Base-by-base conservation (phyloP, 441 rosid species). In the Jatropha multifida region DNA sequence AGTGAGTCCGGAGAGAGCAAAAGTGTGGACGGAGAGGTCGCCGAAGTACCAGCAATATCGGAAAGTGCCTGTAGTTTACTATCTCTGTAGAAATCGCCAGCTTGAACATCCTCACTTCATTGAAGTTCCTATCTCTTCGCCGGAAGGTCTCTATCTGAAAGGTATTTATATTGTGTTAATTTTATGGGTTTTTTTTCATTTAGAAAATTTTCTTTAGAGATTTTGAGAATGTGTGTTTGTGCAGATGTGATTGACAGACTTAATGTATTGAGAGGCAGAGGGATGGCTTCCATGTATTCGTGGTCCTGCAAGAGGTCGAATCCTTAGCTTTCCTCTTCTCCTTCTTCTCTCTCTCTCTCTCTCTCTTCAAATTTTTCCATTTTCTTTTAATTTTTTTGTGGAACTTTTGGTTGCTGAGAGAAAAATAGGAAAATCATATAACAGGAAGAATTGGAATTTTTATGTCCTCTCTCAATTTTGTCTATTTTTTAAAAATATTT, bases 91-190 rank as follows among this genome's bases (percentile, higher is more conserved):
- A 76, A 96, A 94, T 74, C 93, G 94, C 58, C 97, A 90, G 85
- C 98, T 96, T 17, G 99, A 96, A 74, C 99, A 96, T 78, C 99
- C 99, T 79, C 99, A 96, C 77, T 92, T 94, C 90, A 94, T 96
- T 67, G 96, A 92, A 74, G 97, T 96, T 69, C 85, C 87, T 15
- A 72, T 90, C 74, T 84, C 97, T 69, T 89, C 99, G 2, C 90
- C 89, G 0, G 79, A 91, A 18, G 94, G 98, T 27, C 95, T 96
- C 78, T 84, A 86, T 79, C 81, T 96, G 49, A 89, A 90, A 86
- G 99, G 99, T 93, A 76, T 20, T 42, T 23, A 23, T 61, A 10
- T 59, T 23, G 15, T 65, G 46, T 40, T 15, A 64, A 38, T 4
- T 40, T 42, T 18, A 59, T 44, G 2, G 5, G 0, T 23, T 27